Evolutionary conservation across 177 flowering plant genomes (phyloP).

Genomic region (Telopea speciosissima): DNA sequence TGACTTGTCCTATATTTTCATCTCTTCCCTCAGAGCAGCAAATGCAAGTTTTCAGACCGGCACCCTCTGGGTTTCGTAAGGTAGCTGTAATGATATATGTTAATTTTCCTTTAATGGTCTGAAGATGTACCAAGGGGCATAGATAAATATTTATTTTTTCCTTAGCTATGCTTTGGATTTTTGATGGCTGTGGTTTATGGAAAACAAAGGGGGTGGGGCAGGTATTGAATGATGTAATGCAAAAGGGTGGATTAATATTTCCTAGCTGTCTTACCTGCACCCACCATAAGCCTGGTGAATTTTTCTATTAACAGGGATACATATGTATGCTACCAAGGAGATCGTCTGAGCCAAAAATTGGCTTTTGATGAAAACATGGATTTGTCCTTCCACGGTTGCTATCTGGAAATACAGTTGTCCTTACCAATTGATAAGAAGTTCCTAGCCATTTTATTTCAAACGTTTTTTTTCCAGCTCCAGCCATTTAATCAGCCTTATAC

Average conservation of each 20-base stretch:
- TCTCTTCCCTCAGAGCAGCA: conserved; percentile 97
- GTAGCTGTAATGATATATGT: conserved; percentile 27
- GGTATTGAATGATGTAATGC: neutral
- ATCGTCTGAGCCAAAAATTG: neutral
- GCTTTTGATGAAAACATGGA: too few species aligned
- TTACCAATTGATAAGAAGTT: too few species aligned
- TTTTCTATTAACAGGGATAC: neutral
- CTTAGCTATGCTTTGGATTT: neutral
- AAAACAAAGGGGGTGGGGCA: neutral
- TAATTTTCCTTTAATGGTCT: neutral
- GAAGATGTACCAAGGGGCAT: neutral
- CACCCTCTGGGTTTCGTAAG: conserved; percentile 80
- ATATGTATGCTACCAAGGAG: neutral
- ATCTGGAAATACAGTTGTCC: too few species aligned
- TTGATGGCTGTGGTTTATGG: neutral
- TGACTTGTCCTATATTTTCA: conserved; percentile 67
- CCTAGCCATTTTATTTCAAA: too few species aligned
- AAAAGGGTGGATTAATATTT: neutral
- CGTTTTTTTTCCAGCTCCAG: too few species aligned
- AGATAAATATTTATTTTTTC: neutral
- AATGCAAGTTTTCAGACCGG: conserved; percentile 71
- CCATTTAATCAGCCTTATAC: too few species aligned
- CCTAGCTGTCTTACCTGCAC: neutral
- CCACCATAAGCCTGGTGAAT: neutral
- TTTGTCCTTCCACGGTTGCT: too few species aligned